A percentile compares a stretch with the other conserved stretches of the same genome.
phyloP scores from a whole-genome alignment of 441 rosid genomes.

The Erysimum cheiri region DNA sequence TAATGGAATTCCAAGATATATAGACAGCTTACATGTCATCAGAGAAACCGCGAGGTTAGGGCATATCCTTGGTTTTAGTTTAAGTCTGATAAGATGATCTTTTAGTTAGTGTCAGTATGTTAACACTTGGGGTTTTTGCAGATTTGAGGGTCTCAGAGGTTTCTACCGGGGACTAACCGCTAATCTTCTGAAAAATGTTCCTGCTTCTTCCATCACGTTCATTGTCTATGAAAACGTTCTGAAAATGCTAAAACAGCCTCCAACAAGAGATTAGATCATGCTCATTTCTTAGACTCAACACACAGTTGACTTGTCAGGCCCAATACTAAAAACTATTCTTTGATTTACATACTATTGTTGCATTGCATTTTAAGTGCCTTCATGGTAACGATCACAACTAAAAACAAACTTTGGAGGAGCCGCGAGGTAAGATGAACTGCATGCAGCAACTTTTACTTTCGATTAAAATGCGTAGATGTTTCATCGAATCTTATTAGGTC shows the following conservation, averaged over 20 bases:
- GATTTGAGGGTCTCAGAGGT: conserved; percentile 83
- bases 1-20: conserved; percentile 76
- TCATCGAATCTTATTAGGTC: neutral
- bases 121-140: conserved; percentile 45
- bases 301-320: neutral
- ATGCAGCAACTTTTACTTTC: neutral
- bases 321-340: neutral
- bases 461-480: neutral
- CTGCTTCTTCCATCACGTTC: conserved; percentile 94
- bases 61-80: conserved; percentile 10
- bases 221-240: conserved; percentile 83
- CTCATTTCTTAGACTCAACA: neutral
- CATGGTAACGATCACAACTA: neutral
- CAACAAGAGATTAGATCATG: conserved; percentile 47
- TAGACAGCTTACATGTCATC: conserved; percentile 86
- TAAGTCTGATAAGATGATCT: neutral
- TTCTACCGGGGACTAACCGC: conserved; percentile 92
- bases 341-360: neutral
- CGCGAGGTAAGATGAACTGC: too few relatives aligned
- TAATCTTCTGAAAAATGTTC: conserved; percentile 83
- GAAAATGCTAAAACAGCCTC: conserved; percentile 56
- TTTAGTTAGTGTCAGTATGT: neutral
- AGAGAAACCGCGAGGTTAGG: conserved; percentile 77
- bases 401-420: neutral
- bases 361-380: neutral